Evolutionary conservation across 495 filamentous ascomycete genomes (phyloP).

Genomic region (Podospora appendiculata): DNA sequence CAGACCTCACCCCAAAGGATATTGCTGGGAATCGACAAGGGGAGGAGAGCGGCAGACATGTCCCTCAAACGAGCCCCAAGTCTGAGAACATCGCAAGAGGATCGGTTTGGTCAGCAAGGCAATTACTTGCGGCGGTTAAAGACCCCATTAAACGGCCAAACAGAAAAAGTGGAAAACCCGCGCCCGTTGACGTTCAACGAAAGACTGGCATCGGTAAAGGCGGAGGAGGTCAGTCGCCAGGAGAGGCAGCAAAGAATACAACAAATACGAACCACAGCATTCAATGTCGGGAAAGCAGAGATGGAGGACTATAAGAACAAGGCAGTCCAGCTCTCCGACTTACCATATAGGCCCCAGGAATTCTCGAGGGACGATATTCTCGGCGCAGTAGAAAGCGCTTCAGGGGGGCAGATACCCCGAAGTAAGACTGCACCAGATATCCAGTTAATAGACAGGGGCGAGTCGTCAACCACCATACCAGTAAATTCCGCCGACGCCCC

Average conservation of each 20-base stretch:
- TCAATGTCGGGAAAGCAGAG: constrained; percentile 58
- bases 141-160: constrained; percentile 15
- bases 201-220: constrained; percentile 61
- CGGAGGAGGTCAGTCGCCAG: constrained; percentile 48
- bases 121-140: constrained; percentile 37
- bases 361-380: constrained; percentile 62
- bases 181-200: constrained; percentile 76
- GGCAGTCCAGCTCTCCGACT: constrained; percentile 46
- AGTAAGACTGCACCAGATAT: constrained; percentile 46
- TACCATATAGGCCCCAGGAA: constrained; percentile 37
- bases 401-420: constrained; percentile 30
- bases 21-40: constrained; percentile 84
- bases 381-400: constrained; percentile 25
- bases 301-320: constrained; percentile 57
- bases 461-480: background rate
- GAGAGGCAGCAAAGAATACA: constrained; percentile 47
- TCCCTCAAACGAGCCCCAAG: constrained; percentile 71
- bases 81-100: constrained; percentile 25
- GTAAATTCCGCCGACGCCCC: background rate
- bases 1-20: constrained; percentile 74
- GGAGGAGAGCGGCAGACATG: constrained; percentile 70
- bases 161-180: constrained; percentile 17
- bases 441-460: constrained; percentile 15
- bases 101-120: constrained; percentile 14
- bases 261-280: constrained; percentile 58